These are phyloP conservation scores for Globisporangium recalcitrans DNA, from an alignment of 352 stramenopile genomes.

Conservation along the genomic window DNA sequence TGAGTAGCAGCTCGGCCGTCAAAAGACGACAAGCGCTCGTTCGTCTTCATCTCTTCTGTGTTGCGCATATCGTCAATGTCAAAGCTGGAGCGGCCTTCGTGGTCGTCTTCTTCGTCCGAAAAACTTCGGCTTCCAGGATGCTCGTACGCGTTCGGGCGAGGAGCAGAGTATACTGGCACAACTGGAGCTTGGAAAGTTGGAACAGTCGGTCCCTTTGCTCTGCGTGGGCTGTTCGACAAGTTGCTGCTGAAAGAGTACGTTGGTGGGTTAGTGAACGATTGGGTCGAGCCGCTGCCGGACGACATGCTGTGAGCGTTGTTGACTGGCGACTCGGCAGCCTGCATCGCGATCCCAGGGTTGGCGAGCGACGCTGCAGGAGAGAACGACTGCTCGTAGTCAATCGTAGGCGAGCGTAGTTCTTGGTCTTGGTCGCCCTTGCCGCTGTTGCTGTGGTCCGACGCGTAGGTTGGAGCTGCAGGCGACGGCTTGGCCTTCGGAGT, in stretches of 20 bases:
- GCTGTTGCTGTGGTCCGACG: constrained; percentile 24
- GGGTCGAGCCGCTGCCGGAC: constrained; percentile 1
- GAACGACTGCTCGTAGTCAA: constrained; percentile 47
- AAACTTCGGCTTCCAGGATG: constrained; percentile 21
- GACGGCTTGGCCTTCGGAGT: constrained; percentile 46
- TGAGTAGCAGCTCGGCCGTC: constrained; percentile 19
- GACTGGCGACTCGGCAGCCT: constrained; percentile 5
- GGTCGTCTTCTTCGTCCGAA: constrained; percentile 27
- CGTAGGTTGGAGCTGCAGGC: constrained; percentile 29
- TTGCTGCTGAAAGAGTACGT: constrained; percentile 22
- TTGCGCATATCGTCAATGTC: constrained; percentile 80
- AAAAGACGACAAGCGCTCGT: constrained; percentile 29
- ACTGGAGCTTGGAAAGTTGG: constrained; percentile 22
- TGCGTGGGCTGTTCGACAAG: constrained; percentile 19
- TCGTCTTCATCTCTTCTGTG: constrained; percentile 37
- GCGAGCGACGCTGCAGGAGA: constrained; percentile 28
- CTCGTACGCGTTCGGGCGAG: constrained; percentile 17
- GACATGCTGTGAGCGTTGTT: constrained; percentile 13
- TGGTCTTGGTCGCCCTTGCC: constrained; percentile 15
- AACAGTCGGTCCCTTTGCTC: constrained; percentile 5
- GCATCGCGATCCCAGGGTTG: background rate
- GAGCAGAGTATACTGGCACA: constrained; percentile 21
- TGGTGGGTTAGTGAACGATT: constrained; percentile 13
- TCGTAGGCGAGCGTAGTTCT: constrained; percentile 37
- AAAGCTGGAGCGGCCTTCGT: constrained; percentile 68